These are phyloP conservation scores for Dothistroma septosporum DNA, from an alignment of 2,329 filamentous ascomycete genomes.

Conservation along the genomic window DNA sequence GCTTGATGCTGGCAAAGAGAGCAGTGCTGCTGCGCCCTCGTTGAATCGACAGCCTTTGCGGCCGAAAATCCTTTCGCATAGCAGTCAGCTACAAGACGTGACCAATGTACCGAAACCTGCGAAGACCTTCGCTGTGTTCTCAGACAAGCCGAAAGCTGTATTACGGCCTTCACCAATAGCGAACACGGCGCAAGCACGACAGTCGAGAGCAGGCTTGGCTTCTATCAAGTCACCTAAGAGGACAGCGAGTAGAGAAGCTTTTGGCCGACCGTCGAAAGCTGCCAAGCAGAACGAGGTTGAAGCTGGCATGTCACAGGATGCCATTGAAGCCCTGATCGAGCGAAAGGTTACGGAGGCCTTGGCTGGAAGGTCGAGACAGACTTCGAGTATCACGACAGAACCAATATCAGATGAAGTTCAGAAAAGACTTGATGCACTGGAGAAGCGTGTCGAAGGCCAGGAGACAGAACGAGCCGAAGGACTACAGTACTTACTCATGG, in stretches of 20 bases:
- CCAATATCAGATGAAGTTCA: conserved; percentile 71
- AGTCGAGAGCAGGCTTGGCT: conserved; percentile 10
- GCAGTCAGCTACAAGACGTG: conserved; percentile 53
- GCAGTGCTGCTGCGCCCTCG: conserved; percentile 36
- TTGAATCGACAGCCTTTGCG: conserved; percentile 69
- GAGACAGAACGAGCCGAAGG: conserved; percentile 78
- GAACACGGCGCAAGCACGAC: conserved; percentile 23
- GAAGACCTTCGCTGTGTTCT: conserved; percentile 84
- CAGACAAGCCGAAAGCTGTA: conserved; percentile 61
- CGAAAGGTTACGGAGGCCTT: conserved; percentile 87
- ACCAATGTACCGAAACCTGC: conserved; percentile 61
- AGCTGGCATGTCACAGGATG: conserved; percentile 51
- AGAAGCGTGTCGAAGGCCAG: conserved; percentile 71
- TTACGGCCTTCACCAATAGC: conserved; percentile 20
- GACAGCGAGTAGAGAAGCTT: conserved; percentile 41
- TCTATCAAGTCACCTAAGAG: conserved; percentile 38
- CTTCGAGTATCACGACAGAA: conserved; percentile 15
- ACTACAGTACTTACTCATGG: conserved; percentile 80
- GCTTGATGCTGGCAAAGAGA: conserved; percentile 35
- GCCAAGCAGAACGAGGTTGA: conserved; percentile 34
- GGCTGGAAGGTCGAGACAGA: conserved; percentile 60
- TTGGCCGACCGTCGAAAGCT: conserved; percentile 40
- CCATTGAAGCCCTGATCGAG: conserved; percentile 88
- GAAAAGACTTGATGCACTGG: conserved; percentile 74
- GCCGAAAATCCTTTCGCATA: conserved; percentile 70